phyloP scores from a whole-genome alignment of 352 stramenopile genomes.

The Phytophthora idaei region DNA sequence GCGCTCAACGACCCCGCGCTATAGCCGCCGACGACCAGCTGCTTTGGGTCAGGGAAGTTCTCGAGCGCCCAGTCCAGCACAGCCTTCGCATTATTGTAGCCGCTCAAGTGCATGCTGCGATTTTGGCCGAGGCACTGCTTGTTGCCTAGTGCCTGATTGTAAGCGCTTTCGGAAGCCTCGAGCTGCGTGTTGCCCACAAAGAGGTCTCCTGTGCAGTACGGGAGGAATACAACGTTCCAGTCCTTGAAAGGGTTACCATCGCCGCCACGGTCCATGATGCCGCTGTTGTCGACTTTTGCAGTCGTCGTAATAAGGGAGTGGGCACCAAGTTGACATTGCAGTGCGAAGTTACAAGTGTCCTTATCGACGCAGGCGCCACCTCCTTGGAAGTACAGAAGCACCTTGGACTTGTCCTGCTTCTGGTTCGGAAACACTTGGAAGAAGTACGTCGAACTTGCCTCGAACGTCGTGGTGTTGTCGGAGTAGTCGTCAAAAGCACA shows the following conservation, averaged over 20 bases:
- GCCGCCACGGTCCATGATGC: conserved; percentile 50
- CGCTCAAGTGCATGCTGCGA: conserved; percentile 49
- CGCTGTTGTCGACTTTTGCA: conserved; percentile 42
- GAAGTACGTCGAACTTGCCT: conserved; percentile 49
- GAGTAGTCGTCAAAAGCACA: conserved; percentile 50
- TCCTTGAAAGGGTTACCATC: conserved; percentile 58
- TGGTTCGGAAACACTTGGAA: conserved; percentile 55
- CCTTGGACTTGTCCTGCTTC: conserved; percentile 51
- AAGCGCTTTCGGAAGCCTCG: conserved; percentile 19
- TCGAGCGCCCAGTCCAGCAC: conserved; percentile 52
- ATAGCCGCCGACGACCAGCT: conserved; percentile 50
- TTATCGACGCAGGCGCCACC: conserved; percentile 54
- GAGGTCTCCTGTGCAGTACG: conserved; percentile 69
- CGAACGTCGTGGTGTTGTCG: conserved; percentile 29
- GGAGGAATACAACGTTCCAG: conserved; percentile 72
- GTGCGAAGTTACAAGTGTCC: conserved; percentile 53
- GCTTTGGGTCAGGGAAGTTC: conserved; percentile 59
- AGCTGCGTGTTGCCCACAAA: conserved; percentile 45
- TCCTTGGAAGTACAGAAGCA: conserved; percentile 65
- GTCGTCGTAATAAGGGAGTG: conserved; percentile 42
- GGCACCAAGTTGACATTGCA: conserved; percentile 46
- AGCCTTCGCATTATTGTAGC: conserved; percentile 59
- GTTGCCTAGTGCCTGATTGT: conserved; percentile 39
- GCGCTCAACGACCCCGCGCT: conserved; percentile 56
- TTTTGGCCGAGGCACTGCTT: conserved; percentile 38